These are phyloP conservation scores for Daldinia vernicosa DNA, from an alignment of 495 filamentous ascomycete genomes.

Conservation along the genomic window DNA sequence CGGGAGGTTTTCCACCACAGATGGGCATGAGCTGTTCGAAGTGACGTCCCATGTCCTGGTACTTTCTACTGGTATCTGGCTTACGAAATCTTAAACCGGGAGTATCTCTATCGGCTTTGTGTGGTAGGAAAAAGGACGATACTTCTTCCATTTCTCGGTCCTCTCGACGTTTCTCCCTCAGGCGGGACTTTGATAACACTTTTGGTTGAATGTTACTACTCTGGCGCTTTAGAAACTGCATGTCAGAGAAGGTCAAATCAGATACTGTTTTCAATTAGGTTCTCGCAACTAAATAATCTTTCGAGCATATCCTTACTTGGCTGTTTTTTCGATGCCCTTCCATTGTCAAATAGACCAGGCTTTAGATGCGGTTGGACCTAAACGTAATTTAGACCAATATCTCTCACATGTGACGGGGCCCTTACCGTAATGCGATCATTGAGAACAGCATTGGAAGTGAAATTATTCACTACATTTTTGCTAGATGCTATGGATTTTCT, in stretches of 20 bases:
- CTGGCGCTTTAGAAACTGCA: slow-evolving; percentile 64
- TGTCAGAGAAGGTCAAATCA: slow-evolving; percentile 73
- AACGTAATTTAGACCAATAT: slow-evolving; percentile 40
- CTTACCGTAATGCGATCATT: slow-evolving; percentile 71
- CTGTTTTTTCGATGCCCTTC: slow-evolving; percentile 67
- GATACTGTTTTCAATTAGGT: slow-evolving; percentile 57
- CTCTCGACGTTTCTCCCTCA: slow-evolving; percentile 43
- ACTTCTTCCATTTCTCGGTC: slow-evolving; percentile 51
- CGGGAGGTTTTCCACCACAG: neutral
- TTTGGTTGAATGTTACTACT: slow-evolving; percentile 28
- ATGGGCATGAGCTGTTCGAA: neutral
- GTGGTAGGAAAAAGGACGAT: slow-evolving; percentile 52
- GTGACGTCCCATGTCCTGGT: neutral
- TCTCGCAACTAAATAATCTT: neutral
- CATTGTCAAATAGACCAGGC: slow-evolving; percentile 76
- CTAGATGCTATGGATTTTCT: slow-evolving; percentile 48
- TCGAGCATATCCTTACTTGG: slow-evolving; percentile 54
- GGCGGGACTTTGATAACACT: slow-evolving; percentile 29
- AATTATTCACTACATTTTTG: slow-evolving; percentile 66
- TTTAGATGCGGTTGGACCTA: slow-evolving; percentile 64
- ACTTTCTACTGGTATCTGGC: neutral
- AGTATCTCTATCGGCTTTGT: slow-evolving; percentile 3
- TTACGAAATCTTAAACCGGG: slow-evolving; percentile 1
- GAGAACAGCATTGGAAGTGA: slow-evolving; percentile 70
- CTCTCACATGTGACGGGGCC: neutral